Evolutionary conservation across 306 rosid species (phyloP), one percentile per base, ranked within the genome.

Genomic region (Canavalia ensiformis): DNA sequence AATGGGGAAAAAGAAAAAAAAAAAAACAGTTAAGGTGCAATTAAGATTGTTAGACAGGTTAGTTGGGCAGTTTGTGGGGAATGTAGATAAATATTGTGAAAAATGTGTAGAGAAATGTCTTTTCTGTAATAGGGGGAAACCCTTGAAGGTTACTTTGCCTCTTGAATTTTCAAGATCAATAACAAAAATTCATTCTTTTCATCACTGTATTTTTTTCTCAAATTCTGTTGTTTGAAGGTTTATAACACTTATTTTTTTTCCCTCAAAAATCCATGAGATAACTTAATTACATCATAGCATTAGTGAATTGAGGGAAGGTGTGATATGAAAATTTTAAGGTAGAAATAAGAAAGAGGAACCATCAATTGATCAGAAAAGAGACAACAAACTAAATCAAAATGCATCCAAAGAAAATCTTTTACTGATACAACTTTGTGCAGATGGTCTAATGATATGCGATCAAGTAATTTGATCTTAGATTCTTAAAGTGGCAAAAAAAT

Each of bases 231-330:
- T 18, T 18, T 18, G 25, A 18, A 18, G 25, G 25, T 18, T 18
- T 18, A 18, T 18, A 18, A 18, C 25, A 44, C 33, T 62, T 82
- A 8, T 50, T 52, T 64, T 77, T 35, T 11, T 8, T 6, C 0
- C 33, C 45, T 4, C 33, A 37, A 47, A 79, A 69, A 35, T 34
- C 41, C 33, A 46, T 5, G 28, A 62, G 28, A 60, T 4, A 75
- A 69, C 11, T 68, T 79, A 58, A 50, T 81, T 66, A 57, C 55
- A 78, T 49, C 10, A 58, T 41, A 84, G 62, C 73, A 75, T 41
- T 4, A 62, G 54, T 70, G 52, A 72, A 47, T 56, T 34, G 28
- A 68, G 65, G 8, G 68, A 39, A 5, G 3, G 49, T 68, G 25
- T 9, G 35, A 60, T 18, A 60, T 8, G 42, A 60, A 63, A 46